phyloP scores from a whole-genome alignment of 2,329 filamentous ascomycete species.

The Endoconidiophora polonica region DNA sequence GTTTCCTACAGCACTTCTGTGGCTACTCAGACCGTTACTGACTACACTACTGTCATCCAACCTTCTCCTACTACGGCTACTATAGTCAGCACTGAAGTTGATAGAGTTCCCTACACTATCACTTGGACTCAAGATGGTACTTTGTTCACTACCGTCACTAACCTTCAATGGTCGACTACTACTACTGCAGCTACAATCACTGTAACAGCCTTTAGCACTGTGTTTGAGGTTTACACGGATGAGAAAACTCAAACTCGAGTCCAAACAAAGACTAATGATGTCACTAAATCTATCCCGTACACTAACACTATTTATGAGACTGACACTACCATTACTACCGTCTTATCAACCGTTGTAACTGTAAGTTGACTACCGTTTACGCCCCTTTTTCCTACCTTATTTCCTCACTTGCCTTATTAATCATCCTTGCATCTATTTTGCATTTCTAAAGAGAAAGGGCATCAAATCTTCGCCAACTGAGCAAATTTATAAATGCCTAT shows the following conservation, averaged over 20 bases:
- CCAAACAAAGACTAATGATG: conserved; percentile 1
- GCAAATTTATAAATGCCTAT: not conserved
- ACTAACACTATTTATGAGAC: conserved; percentile 13
- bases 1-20: not conserved
- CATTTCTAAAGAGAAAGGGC: no score
- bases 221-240: conserved; percentile 9
- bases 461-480: no score
- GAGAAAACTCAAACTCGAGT: conserved; percentile 4
- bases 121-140: conserved; percentile 11
- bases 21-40: not conserved
- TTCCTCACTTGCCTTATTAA: not conserved
- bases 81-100: not conserved
- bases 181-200: conserved; percentile 1
- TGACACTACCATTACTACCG: conserved; percentile 13
- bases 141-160: conserved; percentile 12
- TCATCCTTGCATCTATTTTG: no score
- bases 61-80: not conserved
- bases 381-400: not conserved
- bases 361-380: not conserved
- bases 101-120: not conserved
- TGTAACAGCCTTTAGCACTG: conserved; percentile 2
- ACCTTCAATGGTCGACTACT: not conserved
- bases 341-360: conserved; percentile 14
- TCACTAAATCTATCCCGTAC: conserved; percentile 2
- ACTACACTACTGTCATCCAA: conserved; percentile 1